phyloP scores from a whole-genome alignment of 1,139 yeast species.

The Geotrichum candidum region DNA sequence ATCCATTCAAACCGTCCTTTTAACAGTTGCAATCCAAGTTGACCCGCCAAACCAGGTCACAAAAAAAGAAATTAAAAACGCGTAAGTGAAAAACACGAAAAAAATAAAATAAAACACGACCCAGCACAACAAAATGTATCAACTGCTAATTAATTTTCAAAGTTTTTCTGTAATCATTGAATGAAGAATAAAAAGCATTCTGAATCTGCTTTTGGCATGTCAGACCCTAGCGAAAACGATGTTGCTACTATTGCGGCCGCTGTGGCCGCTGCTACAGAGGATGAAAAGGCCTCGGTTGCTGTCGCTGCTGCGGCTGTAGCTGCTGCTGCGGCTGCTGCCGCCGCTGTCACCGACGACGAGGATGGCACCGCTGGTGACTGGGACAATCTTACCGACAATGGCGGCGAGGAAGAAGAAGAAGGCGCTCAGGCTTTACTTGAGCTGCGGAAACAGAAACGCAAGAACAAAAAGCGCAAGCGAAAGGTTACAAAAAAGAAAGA shows the following conservation, averaged over 20 bases:
- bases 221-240: constrained; percentile 3
- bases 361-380: constrained; percentile 1
- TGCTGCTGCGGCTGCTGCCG: constrained; percentile 1
- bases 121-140: neutral
- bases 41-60: constrained; percentile 7
- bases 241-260: constrained; percentile 14
- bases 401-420: constrained; percentile 25
- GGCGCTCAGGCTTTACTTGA: constrained; percentile 31
- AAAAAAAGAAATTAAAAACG: neutral
- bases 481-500: constrained; percentile 20
- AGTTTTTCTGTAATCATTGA: neutral
- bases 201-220: neutral
- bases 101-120: constrained; percentile 1
- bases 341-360: constrained; percentile 5
- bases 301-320: constrained; percentile 9
- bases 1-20: neutral
- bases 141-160: neutral
- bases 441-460: constrained; percentile 23
- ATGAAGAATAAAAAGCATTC: neutral
- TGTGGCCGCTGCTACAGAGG: constrained; percentile 9
- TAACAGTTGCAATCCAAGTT: neutral
- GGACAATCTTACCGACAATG: constrained; percentile 15
- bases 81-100: neutral
- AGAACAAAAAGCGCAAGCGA: constrained; percentile 19
- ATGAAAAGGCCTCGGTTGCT: neutral